A percentile compares a stretch with the other conserved stretches of the same genome.
phyloP scores from a whole-genome alignment of 768 basidiomycete genomes.

The Botryobasidium botryosum region DNA sequence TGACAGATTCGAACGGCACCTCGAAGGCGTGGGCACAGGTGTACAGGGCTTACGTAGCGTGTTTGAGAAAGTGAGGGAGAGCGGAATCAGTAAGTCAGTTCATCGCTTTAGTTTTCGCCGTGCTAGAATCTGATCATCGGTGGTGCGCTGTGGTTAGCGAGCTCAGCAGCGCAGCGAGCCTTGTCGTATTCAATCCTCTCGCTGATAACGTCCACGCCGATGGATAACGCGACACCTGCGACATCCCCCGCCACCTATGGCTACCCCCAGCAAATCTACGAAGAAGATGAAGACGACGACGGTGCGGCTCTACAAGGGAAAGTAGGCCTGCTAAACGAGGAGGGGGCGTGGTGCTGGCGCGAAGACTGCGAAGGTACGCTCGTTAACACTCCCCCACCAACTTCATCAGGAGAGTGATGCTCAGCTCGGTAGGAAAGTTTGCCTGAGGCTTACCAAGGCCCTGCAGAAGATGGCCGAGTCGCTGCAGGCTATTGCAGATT shows the following conservation, averaged over 20 bases:
- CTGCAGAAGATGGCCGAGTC: constrained; percentile 60
- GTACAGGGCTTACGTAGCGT: constrained; percentile 48
- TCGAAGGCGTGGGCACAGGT: constrained; percentile 46
- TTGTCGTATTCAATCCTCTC: constrained; percentile 60
- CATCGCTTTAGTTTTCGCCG: not conserved
- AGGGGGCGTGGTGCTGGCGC: constrained; percentile 79
- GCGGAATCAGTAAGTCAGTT: constrained; percentile 38
- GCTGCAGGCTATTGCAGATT: constrained; percentile 54
- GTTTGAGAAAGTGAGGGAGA: constrained; percentile 46
- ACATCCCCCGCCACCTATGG: constrained; percentile 2
- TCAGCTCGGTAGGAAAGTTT: not conserved
- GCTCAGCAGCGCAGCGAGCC: constrained; percentile 58
- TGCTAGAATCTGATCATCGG: too few species aligned
- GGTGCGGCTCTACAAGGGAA: constrained; percentile 22
- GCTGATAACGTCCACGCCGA: constrained; percentile 51
- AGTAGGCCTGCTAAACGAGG: constrained; percentile 46
- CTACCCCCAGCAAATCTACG: not conserved
- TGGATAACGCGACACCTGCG: constrained; percentile 29
- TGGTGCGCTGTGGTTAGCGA: too few species aligned
- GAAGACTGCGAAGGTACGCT: constrained; percentile 50
- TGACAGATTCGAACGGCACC: constrained; percentile 47
- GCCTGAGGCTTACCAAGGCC: constrained; percentile 53
- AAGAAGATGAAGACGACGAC: constrained; percentile 35
- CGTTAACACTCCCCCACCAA: not conserved
- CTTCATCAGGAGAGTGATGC: too few species aligned